A percentile compares a stretch with the other conserved stretches of the same genome.
Conservation (phyloP, 768 basidiomycete genomes). For the Lentinula guzmanii region DNA sequence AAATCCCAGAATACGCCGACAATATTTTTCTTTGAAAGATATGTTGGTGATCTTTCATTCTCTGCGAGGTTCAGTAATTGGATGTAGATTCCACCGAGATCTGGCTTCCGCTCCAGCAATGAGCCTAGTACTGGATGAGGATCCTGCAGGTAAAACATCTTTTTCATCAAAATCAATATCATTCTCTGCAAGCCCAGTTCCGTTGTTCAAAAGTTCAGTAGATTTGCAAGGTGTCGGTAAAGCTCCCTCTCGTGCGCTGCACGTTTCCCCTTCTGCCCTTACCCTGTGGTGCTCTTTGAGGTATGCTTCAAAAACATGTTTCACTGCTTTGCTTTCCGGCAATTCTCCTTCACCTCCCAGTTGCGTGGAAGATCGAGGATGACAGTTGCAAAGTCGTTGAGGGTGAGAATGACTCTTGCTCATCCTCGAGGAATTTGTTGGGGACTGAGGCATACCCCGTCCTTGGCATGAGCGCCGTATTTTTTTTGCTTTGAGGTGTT, state of each 20-base stretch:
- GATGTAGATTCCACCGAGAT: neutral
- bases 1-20: neutral
- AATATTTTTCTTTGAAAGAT: neutral
- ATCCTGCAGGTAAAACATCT: neutral
- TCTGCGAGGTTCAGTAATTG: neutral
- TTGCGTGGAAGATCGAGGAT: neutral
- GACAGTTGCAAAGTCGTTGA: neutral
- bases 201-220: neutral
- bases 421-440: neutral
- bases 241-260: neutral
- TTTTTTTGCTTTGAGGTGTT: neutral
- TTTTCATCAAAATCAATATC: neutral
- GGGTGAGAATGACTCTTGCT: neutral
- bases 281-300: neutral
- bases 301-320: neutral
- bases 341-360: neutral
- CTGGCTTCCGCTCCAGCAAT: neutral
- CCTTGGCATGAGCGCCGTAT: neutral
- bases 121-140: neutral
- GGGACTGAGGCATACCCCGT: neutral
- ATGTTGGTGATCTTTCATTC: neutral
- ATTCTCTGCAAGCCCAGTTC: neutral
- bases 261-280: neutral
- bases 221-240: neutral
- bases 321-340: neutral